Evolutionary conservation across 1,284 basidiomycete genomes (phyloP).

Genomic region (Laetiporus sulphureus): DNA sequence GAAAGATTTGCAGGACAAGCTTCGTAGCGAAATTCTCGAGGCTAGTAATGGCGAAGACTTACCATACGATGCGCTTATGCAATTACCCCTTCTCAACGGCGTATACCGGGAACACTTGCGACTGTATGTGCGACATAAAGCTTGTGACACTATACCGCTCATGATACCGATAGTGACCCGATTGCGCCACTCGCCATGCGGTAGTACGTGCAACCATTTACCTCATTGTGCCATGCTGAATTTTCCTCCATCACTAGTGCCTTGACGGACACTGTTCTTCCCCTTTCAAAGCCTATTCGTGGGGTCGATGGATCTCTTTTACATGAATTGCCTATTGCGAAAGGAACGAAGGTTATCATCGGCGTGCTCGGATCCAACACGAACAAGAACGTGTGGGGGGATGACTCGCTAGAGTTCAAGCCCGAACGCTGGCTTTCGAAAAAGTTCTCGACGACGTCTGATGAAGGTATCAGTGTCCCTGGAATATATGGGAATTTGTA

Average conservation of each 20-base stretch:
- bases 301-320: constrained; percentile 26
- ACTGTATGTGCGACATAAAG: constrained; percentile 7
- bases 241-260: not conserved
- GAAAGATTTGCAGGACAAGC: constrained; percentile 2
- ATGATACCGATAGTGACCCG: not conserved
- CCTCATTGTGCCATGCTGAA: constrained; percentile 9
- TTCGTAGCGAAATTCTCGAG: constrained; percentile 4
- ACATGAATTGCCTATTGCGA: constrained; percentile 31
- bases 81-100: constrained; percentile 12
- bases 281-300: constrained; percentile 15
- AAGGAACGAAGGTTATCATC: constrained; percentile 29
- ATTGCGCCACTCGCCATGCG: not conserved
- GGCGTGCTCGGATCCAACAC: constrained; percentile 18
- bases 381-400: constrained; percentile 21
- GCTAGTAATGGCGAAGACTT: constrained; percentile 10
- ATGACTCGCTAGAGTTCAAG: constrained; percentile 20
- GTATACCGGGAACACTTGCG: constrained; percentile 14
- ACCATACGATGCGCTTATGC: constrained; percentile 9
- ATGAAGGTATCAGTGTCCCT: too few relatives aligned
- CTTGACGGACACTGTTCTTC: constrained; percentile 13
- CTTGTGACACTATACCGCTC: not conserved
- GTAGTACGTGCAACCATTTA: not conserved
- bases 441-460: too few relatives aligned
- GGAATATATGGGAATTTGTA: too few relatives aligned
- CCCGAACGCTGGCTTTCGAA: constrained; percentile 26